Conservation (phyloP, 306 rosid species). For the Crotalaria pallida region DNA sequence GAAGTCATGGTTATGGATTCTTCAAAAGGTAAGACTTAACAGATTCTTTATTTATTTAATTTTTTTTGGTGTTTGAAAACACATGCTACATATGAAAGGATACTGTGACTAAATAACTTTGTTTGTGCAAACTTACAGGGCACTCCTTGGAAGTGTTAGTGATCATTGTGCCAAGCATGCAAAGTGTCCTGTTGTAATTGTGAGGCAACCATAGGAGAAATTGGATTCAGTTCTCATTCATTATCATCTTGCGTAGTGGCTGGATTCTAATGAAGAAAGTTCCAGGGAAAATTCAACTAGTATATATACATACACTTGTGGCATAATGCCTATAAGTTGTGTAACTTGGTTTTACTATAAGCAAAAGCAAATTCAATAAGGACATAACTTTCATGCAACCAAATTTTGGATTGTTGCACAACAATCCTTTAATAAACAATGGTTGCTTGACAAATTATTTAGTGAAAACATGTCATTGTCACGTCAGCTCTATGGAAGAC, state of each 20-base stretch:
- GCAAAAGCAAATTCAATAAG: neutral
- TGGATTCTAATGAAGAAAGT: neutral
- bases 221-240: neutral
- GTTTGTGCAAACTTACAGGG: constrained; percentile 34
- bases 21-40: constrained; percentile 46
- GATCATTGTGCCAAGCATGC: constrained; percentile 69
- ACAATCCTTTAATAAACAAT: too few relatives aligned
- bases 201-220: constrained; percentile 40
- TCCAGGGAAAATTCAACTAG: neutral
- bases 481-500: too few relatives aligned
- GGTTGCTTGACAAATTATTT: too few relatives aligned
- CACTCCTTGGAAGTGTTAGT: constrained; percentile 83
- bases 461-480: too few relatives aligned
- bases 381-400: too few relatives aligned
- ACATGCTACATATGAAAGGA: neutral
- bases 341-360: neutral
- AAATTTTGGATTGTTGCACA: too few relatives aligned
- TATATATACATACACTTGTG: neutral
- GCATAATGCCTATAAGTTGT: neutral
- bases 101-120: neutral
- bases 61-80: neutral
- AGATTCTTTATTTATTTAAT: neutral
- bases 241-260: neutral
- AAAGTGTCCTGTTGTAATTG: constrained; percentile 73
- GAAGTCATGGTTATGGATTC: constrained; percentile 88